A percentile compares a stretch with the other conserved stretches of the same genome.
Evolutionary conservation across 139 green algal species (phyloP).

Genomic region (Asterochloris sp.): DNA sequence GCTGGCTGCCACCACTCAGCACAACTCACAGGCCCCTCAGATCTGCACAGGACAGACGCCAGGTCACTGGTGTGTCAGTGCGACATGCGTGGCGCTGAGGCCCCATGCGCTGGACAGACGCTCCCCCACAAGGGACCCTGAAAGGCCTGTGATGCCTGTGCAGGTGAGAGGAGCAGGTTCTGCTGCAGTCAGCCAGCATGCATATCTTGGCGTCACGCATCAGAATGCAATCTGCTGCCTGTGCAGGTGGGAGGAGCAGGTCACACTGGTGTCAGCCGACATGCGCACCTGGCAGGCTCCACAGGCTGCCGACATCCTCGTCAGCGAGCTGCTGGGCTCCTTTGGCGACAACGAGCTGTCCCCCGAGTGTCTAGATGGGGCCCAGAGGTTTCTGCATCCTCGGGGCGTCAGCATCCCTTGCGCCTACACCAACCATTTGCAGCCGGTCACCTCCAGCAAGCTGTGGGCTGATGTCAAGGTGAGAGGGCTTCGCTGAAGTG

Average conservation of each 20-base stretch:
- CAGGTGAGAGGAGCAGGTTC: background rate
- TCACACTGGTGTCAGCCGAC: conserved; percentile 76
- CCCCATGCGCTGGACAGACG: background rate
- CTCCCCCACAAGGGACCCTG: background rate
- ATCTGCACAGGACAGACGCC: too few relatives aligned
- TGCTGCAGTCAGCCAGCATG: background rate
- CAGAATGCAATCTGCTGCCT: background rate
- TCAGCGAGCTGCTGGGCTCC: conserved; percentile 63
- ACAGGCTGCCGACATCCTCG: conserved; percentile 87
- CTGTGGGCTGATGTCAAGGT: conserved; percentile 71
- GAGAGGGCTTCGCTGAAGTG: background rate
- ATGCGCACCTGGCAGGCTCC: conserved; percentile 81
- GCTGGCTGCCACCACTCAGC: too few relatives aligned
- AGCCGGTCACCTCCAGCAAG: conserved; percentile 80
- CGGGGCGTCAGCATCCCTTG: conserved; percentile 79
- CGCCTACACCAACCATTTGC: conserved; percentile 73
- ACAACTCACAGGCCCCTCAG: too few relatives aligned
- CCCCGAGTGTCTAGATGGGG: conserved; percentile 92
- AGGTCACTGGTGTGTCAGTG: too few relatives aligned
- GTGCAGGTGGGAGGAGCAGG: conserved; percentile 35
- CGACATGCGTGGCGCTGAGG: background rate
- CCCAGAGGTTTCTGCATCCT: conserved; percentile 81
- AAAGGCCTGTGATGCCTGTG: background rate
- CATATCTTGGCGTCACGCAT: too few relatives aligned
- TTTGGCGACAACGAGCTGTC: conserved; percentile 99